These are phyloP conservation scores for Aspergillus sp. DNA, from an alignment of 2,329 filamentous ascomycete genomes.

Conservation along the genomic window DNA sequence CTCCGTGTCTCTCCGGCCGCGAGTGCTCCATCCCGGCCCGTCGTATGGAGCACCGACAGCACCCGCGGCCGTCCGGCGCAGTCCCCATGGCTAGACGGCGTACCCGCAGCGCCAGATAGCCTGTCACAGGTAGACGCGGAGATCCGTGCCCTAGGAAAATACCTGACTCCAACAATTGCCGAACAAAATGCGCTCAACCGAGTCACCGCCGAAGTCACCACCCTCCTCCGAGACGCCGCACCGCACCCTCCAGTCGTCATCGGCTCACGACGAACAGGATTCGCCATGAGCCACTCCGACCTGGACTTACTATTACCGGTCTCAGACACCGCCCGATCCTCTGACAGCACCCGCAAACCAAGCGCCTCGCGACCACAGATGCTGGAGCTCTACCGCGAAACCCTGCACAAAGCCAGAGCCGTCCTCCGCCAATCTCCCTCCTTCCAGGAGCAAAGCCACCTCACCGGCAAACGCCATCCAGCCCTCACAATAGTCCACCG, in stretches of 20 bases:
- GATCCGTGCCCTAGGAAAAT: conserved; percentile 45
- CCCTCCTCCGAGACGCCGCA: conserved; percentile 24
- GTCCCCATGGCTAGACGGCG: conserved; percentile 31
- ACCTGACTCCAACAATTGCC: conserved; percentile 40
- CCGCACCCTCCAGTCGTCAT: conserved; percentile 43
- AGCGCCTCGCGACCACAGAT: conserved; percentile 33
- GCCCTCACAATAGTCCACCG: conserved; percentile 41
- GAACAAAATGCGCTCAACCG: conserved; percentile 37
- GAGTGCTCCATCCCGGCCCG: background rate
- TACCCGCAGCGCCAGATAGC: conserved; percentile 15
- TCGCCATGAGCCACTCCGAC: conserved; percentile 53
- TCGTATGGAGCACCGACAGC: conserved; percentile 12
- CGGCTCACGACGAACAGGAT: conserved; percentile 53
- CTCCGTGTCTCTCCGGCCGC: background rate
- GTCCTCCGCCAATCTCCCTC: conserved; percentile 18
- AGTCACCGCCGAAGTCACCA: conserved; percentile 27
- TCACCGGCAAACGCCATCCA: conserved; percentile 22
- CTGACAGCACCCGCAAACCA: conserved; percentile 25
- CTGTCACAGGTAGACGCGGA: conserved; percentile 41
- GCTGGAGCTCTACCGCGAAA: conserved; percentile 19
- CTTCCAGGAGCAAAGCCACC: conserved; percentile 18
- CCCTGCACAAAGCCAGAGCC: conserved; percentile 22
- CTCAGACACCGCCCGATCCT: conserved; percentile 20
- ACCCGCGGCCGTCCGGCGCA: conserved; percentile 16
- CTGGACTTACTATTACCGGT: conserved; percentile 50